Conservation (phyloP, 2,329 filamentous ascomycete species). For the Botrytis galanthina region DNA sequence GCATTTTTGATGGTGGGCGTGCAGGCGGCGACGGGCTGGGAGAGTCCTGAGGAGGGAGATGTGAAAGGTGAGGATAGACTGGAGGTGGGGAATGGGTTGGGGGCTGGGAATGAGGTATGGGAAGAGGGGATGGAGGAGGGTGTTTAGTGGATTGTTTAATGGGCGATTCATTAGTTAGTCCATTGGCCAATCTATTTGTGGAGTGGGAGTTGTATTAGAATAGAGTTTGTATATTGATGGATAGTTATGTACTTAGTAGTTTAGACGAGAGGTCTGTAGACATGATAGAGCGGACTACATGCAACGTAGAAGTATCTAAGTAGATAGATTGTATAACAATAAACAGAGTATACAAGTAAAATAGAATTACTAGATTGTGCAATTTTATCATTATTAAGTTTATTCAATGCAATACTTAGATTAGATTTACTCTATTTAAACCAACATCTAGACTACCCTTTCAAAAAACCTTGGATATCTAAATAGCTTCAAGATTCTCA, state of each 20-base stretch:
- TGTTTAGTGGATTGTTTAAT: not conserved
- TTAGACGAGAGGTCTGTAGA: not conserved
- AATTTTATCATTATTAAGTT: too few relatives aligned
- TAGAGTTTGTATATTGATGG: not conserved
- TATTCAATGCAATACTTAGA: too few relatives aligned
- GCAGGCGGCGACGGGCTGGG: constrained; percentile 60
- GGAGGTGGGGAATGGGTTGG: constrained; percentile 14
- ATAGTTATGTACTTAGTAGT: not conserved
- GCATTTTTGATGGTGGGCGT: constrained; percentile 49
- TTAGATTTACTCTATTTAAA: too few relatives aligned
- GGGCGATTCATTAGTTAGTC: too few relatives aligned
- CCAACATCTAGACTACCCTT: too few relatives aligned
- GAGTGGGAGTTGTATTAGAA: not conserved
- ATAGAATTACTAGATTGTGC: too few relatives aligned
- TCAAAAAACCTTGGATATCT: too few relatives aligned
- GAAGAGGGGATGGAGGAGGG: constrained; percentile 21
- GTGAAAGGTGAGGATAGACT: not conserved
- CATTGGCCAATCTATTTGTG: not conserved
- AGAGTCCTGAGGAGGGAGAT: not conserved
- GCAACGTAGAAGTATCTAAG: not conserved
- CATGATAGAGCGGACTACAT: not conserved
- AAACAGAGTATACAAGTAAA: too few relatives aligned
- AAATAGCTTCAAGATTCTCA: too few relatives aligned
- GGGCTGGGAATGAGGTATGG: constrained; percentile 11
- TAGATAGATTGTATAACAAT: not conserved